phyloP scores from a whole-genome alignment of 139 green algal genomes.

The Asterochloris sp. region DNA sequence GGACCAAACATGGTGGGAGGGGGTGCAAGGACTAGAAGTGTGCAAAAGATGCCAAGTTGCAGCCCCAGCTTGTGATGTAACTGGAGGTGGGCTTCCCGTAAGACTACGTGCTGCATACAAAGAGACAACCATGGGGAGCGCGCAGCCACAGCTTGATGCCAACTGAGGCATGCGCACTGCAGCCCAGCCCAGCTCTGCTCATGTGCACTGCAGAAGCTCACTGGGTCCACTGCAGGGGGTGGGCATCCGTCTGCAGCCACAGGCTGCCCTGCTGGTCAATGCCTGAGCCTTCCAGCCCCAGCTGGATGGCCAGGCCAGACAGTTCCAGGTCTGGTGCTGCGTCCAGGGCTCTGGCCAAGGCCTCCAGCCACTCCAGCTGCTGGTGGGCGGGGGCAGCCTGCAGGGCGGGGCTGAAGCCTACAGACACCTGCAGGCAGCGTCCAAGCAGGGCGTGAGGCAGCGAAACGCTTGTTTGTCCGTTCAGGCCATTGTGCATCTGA shows the following conservation, averaged over 20 bases:
- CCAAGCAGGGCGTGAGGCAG: background rate
- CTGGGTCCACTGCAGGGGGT: slow-evolving; percentile 23
- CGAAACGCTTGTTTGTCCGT: too few relatives aligned
- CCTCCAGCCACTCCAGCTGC: slow-evolving; percentile 17
- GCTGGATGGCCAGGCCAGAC: slow-evolving; percentile 20
- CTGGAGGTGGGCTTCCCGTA: too few relatives aligned
- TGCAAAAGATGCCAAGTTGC: too few relatives aligned
- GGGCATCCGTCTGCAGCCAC: slow-evolving; percentile 34
- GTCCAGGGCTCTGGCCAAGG: slow-evolving; percentile 14
- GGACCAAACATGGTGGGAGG: background rate
- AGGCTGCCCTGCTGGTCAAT: slow-evolving; percentile 32
- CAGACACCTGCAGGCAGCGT: slow-evolving; percentile 2
- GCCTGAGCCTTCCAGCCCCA: slow-evolving; percentile 28
- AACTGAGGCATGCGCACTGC: background rate
- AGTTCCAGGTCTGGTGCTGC: slow-evolving; percentile 16
- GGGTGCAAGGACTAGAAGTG: too few relatives aligned
- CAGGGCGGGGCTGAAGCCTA: slow-evolving; percentile 23
- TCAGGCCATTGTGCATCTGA: too few relatives aligned
- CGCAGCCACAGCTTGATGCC: background rate
- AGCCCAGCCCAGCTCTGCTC: background rate
- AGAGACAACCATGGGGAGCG: too few relatives aligned
- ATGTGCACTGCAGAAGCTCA: background rate
- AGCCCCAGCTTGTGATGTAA: too few relatives aligned
- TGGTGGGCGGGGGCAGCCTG: background rate
- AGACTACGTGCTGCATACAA: too few relatives aligned